These are phyloP conservation scores for Triticum turgidum DNA, from an alignment of 176 grass and related monocot species.

Conservation along the genomic window DNA sequence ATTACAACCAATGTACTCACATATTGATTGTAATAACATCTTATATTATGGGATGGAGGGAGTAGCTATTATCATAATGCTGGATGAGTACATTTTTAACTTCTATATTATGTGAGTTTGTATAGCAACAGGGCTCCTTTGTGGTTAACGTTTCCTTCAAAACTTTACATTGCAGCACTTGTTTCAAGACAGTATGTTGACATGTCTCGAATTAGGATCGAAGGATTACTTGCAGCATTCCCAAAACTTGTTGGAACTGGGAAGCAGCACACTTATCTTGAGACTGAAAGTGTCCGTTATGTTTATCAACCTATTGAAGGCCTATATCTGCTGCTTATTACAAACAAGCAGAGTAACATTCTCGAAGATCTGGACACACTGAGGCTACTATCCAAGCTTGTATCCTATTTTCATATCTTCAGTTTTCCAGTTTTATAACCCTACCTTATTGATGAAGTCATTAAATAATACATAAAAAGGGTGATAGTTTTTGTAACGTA, in stretches of 20 bases:
- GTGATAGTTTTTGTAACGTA: neutral
- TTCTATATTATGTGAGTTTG: neutral
- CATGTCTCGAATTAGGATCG: constrained; percentile 84
- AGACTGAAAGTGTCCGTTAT: constrained; percentile 85
- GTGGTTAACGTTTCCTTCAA: neutral
- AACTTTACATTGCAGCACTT: constrained; percentile 52
- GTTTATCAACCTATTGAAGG: constrained; percentile 83
- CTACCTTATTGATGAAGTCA: neutral
- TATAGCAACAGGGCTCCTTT: neutral
- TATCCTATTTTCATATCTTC: constrained; percentile 47
- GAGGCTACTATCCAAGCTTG: constrained; percentile 80
- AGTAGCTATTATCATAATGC: neutral
- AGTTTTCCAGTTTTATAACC: neutral
- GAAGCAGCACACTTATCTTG: constrained; percentile 87
- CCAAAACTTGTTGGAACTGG: constrained; percentile 80
- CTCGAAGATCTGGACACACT: constrained; percentile 89
- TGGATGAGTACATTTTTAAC: neutral
- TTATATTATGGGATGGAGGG: no score
- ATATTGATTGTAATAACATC: no score
- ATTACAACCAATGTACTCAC: no score
- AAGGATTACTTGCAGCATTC: constrained; percentile 86
- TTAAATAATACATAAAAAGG: neutral
- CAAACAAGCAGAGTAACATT: constrained; percentile 94
- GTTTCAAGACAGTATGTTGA: constrained; percentile 84
- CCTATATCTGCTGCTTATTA: constrained; percentile 81